These are phyloP conservation scores for Candida hungchunana DNA, from an alignment of 805 yeast genomes.

Conservation along the genomic window DNA sequence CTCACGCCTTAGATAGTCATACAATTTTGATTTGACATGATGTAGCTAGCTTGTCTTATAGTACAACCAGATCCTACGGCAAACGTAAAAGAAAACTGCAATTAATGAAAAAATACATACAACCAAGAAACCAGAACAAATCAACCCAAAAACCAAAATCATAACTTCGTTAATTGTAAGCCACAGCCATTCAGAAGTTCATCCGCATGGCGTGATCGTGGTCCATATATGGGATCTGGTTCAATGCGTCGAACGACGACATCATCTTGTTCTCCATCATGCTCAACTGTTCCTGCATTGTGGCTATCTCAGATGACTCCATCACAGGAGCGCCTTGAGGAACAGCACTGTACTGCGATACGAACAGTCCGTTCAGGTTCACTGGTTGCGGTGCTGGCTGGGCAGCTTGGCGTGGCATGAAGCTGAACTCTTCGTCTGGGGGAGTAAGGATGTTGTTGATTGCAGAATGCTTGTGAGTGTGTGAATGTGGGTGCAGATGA, in stretches of 20 bases:
- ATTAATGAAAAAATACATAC: too few relatives aligned
- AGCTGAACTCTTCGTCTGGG: constrained; percentile 12
- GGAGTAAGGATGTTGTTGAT: constrained; percentile 9
- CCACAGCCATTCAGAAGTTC: neutral
- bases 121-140: neutral
- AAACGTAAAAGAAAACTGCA: too few relatives aligned
- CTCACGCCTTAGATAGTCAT: constrained; percentile 6
- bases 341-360: neutral
- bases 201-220: neutral
- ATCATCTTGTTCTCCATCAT: constrained; percentile 11
- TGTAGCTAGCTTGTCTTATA: too few relatives aligned
- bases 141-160: neutral
- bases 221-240: constrained; percentile 2
- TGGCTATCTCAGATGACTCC: neutral
- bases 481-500: too few relatives aligned
- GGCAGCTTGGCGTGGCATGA: constrained; percentile 28
- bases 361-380: neutral
- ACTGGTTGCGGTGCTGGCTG: constrained; percentile 31
- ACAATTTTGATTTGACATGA: too few relatives aligned
- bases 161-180: neutral
- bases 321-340: too few relatives aligned
- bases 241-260: constrained; percentile 6
- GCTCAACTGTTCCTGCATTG: constrained; percentile 5
- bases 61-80: too few relatives aligned
- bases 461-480: too few relatives aligned